Base-by-base conservation (phyloP, 1,284 basidiomycete genomes). In the Papiliotrema laurentii region DNA sequence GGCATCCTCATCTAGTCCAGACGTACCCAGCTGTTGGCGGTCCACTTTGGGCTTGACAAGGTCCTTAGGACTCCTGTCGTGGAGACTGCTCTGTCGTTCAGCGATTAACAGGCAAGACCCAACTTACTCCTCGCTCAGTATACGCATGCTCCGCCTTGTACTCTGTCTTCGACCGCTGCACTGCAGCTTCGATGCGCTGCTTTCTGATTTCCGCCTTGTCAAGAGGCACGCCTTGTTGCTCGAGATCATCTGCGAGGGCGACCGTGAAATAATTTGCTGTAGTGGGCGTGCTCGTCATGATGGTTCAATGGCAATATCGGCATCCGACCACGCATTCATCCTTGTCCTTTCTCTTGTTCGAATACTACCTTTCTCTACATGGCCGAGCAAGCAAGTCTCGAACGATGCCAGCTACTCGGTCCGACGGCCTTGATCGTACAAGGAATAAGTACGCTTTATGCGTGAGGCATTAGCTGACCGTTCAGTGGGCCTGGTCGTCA, bases 401-500 rank as follows among this genome's bases (percentile, higher is more conserved):
- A 54, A 59, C 26, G 56, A 60, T 79, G 78, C 54, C 61, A 63
- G 22, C 68, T 78, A 13, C 60, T 78, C 14, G 78, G 77, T 0
- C 71, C 75, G 4, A 74, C 75, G 4, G 77, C 73, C 4, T 58
- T 77, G 36, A 51, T 74, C 36, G 71, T 74, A 1, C 72, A 74
- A 51, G 65, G 47, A 11, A 49, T 66, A 39, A 67, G 51, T 61
- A 34, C 54, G 33, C 40, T 42, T 19, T 31, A 45, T 31, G 25
- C 22, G 42, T 37, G 24, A 34, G 46, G 47, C 14, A 55, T 52
- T 4, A 34, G 34, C 45, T 46, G 34, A 49, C n/a, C 21, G n/a
- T 43, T 11, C 89, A 45, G 87, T 97, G 86, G 93, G 92, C 24
- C 69, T 91, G 19, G 73, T 97, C 25, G 92, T 96, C 27, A 79